A percentile compares a stretch with the other conserved stretches of the same genome.
Evolutionary conservation across 805 yeast genomes (phyloP).

Genomic region (Wickerhamiella nectarea): DNA sequence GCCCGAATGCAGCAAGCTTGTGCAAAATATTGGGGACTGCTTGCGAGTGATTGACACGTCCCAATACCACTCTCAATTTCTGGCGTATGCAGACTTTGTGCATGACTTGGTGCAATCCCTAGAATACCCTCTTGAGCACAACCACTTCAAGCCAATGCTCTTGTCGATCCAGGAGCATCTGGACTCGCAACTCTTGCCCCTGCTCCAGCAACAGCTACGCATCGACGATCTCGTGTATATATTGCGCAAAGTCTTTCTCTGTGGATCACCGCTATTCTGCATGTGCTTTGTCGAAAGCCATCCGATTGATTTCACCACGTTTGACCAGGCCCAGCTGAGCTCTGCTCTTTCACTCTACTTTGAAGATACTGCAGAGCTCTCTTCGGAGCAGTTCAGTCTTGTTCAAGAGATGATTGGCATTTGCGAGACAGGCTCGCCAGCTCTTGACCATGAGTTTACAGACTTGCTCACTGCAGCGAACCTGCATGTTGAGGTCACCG

Average conservation of each 20-base stretch:
- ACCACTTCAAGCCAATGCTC: neutral
- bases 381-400: neutral
- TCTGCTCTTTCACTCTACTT: neutral
- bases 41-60: neutral
- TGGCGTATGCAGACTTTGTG: neutral
- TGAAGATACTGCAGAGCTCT: constrained; percentile 3
- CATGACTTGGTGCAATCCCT: neutral
- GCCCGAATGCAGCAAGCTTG: neutral
- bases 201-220: neutral
- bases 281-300: constrained; percentile 1
- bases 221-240: constrained; percentile 2
- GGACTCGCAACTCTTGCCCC: neutral
- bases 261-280: constrained; percentile 12
- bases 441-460: neutral
- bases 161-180: neutral
- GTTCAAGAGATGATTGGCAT: neutral
- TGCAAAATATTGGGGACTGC: constrained; percentile 1
- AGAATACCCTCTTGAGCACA: constrained; percentile 3
- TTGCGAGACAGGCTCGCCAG: neutral
- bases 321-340: neutral
- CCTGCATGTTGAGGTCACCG: neutral
- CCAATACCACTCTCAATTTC: neutral
- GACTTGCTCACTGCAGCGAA: neutral
- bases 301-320: neutral
- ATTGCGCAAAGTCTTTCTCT: constrained; percentile 10